Percentiles rank a stretch among this genome's conserved stretches.
phyloP scores from a whole-genome alignment of 1,284 basidiomycete genomes.

The Microbotryomycetes sp. region DNA sequence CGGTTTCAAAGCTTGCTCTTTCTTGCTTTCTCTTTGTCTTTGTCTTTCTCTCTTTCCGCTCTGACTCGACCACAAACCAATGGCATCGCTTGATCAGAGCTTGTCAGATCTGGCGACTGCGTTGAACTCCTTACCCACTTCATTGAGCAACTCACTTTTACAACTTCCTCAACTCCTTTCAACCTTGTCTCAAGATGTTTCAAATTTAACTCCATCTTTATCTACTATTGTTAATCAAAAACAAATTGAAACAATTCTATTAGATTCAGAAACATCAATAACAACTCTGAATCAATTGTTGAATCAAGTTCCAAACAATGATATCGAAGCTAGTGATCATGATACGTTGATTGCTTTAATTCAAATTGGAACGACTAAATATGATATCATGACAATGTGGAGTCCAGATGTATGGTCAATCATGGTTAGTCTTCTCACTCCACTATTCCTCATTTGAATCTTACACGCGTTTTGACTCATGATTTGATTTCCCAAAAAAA shows the following conservation, averaged over 20 bases:
- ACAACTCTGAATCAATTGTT: background rate
- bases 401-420: constrained; percentile 7
- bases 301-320: background rate
- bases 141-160: background rate
- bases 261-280: background rate
- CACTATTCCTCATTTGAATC: too few relatives aligned
- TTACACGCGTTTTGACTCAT: too few relatives aligned
- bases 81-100: too few relatives aligned
- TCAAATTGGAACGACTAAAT: constrained; percentile 2
- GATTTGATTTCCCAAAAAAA: too few relatives aligned
- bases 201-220: background rate
- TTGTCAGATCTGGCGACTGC: background rate
- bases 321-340: background rate
- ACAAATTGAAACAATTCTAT: background rate
- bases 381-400: constrained; percentile 1
- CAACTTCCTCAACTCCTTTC: background rate
- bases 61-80: background rate
- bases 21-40: background rate
- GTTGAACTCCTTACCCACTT: background rate
- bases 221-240: background rate
- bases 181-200: background rate
- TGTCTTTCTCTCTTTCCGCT: background rate
- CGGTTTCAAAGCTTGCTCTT: background rate
- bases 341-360: background rate
- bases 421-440: background rate